Evolutionary conservation across 768 basidiomycete species (phyloP), one percentile per base, ranked within the genome.

Genomic region (Rhodotorula babjevae): DNA sequence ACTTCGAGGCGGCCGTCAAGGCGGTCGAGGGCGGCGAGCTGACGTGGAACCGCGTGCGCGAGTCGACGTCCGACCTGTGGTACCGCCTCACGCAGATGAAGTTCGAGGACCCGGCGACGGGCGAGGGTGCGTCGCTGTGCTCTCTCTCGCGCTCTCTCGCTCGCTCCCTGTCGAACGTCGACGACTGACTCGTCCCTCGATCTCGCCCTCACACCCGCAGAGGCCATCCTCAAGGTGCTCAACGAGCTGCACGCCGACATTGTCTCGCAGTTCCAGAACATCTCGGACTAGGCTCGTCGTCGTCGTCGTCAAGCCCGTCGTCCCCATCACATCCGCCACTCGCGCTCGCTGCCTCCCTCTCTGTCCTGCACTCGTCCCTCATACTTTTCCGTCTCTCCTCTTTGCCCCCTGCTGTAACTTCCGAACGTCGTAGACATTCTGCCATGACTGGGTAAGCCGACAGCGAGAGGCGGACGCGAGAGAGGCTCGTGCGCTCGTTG

Each of bases 71-170:
- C 63, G 96, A 99, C 78, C 82, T 96, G 72, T 90, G 93, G 87
- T 98, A 89, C 85, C 92, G 93, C 82, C 87, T 99, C n/a, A 95
- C 93, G 59, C 94, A 98, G 82, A 94, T 95, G 93, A 98, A 78
- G 77, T 77, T 75, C 29, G 61, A 94, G 91, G 90, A 90, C 33
- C 96, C 96, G 27, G 91, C 92, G 15, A 89, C 93, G 83, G 92
- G 93, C 52, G 86, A 93, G 82, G 64, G 50, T 52, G 50, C 50
- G 50, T 52, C 47, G 19, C 19, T 49, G 15, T 49, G 3, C 47
- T 23, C 23, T 27, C 50, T 12, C 25, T 8, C 23, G 0, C 25
- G 6, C 25, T 21, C 25, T 52, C 50, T 25, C 12, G 25, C 19
- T 21, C 3, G 3, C 25, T 18, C 8, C 19, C 49, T n/a, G n/a